Base-by-base conservation (phyloP, 1,284 basidiomycete genomes). In the Melampsora larici-populina region DNA sequence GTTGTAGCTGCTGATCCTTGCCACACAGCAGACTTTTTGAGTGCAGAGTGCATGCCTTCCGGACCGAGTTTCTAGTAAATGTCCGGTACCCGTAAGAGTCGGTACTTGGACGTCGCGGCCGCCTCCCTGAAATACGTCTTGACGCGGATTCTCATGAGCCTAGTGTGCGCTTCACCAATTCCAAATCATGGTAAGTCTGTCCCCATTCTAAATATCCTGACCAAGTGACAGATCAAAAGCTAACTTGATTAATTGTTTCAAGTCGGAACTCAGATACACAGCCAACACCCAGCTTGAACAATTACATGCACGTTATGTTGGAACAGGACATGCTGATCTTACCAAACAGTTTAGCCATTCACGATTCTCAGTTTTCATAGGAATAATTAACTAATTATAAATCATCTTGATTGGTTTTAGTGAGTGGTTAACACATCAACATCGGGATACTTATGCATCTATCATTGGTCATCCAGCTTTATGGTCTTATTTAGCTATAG, bases 351-450 rank as follows among this genome's bases (percentile, higher is more conserved):
- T 78, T 29, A 43, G 70, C 64, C 51, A 29, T n/a, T 33, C n/a
- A 36, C 58, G n/a, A 40, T 64, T 48, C 17, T 51, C 36, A 66
- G 33, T 68, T 58, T 36, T 36, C 36, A 36, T 36, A 36, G 36
- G 36, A 48, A 55, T 17, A n/a, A 67, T 40, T 62, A 65, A 65
- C 43, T 55, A 15, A 46, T 65, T 55, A 51, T 21, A 13, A 49
- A 77, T 72, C 24, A 24, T 26, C 11, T 13, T 51, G 36, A 17
- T 40, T 5, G 21, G 46, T 24, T 17, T 2, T 81, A 97, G 96
- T 85, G 96, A 99, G 84, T 98, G 96, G 95, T 85, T 96, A 75
- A 96, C 94, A 15, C 93, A 98, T 85, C 96, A 99, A 84, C 94
- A 97, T 85, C 89, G 96, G 60, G 96, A 99, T 84, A 97, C 95